Evolutionary conservation across 2,329 filamentous ascomycete species (phyloP), one percentile per base, ranked within the genome.

Genomic region (Verticillium isaacii): DNA sequence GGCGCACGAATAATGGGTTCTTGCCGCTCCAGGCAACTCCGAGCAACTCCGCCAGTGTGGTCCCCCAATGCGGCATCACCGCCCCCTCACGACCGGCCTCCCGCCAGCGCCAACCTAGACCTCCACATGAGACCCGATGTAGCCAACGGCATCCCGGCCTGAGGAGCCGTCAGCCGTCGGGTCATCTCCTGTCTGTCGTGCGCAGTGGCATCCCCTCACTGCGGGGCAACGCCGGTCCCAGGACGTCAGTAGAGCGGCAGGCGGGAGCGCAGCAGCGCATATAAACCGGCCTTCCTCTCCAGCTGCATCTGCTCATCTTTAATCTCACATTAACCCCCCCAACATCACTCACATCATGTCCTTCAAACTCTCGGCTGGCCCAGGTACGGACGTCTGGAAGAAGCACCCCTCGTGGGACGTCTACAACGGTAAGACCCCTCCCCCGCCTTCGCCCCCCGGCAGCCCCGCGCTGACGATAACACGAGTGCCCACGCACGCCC

Each of bases 311-410:
- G 3, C 4, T 36, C 9, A 36, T 14, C 14, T 36, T 14, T 11
- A 29, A 36, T 36, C 4, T 36, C 14, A 14, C 34, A 36, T 36
- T 8, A 36, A 36, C 34, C 17, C 37, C 3, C n/a, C 8, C 29
- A 56, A 17, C 5, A 19, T 5, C 29, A 29, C 29, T 29, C 29
- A 29, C 58, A 66, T 63, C 61, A 62, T 61, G n/a, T 60, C 54
- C 39, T 86, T 89, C 71, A 78, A 74, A 17, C 79, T 91, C 67
- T 80, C 77, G 59, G 84, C 87, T 19, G 69, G 75, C 0, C 81
- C 89, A 0, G 81, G 80, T 36, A 92, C 89, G 39, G 90, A 93
- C 74, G 85, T 93, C 71, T 94, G 90, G 90, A 86, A 89, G 72
- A 91, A 91, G 72, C 86, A 88, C 0, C 76, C 80, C n/a, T 84